Base-by-base conservation (phyloP, 140 eudicot genomes). In the Ambrosia hybrid region DNA sequence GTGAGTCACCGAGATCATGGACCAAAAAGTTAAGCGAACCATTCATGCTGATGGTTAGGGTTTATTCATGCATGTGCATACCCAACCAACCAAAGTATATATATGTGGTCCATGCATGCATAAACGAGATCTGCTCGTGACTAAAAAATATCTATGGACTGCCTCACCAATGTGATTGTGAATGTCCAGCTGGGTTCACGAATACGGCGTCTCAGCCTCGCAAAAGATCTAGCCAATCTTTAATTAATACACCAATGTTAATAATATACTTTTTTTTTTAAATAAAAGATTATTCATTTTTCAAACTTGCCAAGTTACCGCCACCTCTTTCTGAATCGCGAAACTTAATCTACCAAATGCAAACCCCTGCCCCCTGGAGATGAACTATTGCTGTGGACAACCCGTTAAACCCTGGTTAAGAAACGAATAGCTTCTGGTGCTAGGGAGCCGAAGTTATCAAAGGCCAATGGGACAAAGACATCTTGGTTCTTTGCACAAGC, bases 1-100 rank as follows among this genome's bases (percentile, higher is more conserved):
- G 81, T 77, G 66, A 60, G 26, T 76, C 76, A 76, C 80, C 36
- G 63, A 41, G 17, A 65, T 74, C 73, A 74, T 65, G 68, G 63
- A 59, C 59, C 37, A 38, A 69, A 68, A 76, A 60, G 71, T 48
- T 39, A 57, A 41, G 36, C 13, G 73, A 41, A 74, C 59, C 13
- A 46, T 57, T 49, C 65, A 13, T 75, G 59, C 59, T 6, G 12
- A n/a, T 5, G 68, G 60, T 46, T 51, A 51, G 15, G 66, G 73
- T 53, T 65, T 65, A 12, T 57, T 8, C 62, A 57, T 57, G 62
- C 61, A 56, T 9, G 8, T 45, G 51, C 51, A 45, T 46, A 10
- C 7, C 2, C 2, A 6, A 56, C 34, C 4, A 57, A 57, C 62
- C 37, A 8, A 57, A 21, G 62, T 57, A 16, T 21, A 57, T 57